phyloP scores from a whole-genome alignment of 208 protist genomes.

The Trypanosomatidae sp. region DNA sequence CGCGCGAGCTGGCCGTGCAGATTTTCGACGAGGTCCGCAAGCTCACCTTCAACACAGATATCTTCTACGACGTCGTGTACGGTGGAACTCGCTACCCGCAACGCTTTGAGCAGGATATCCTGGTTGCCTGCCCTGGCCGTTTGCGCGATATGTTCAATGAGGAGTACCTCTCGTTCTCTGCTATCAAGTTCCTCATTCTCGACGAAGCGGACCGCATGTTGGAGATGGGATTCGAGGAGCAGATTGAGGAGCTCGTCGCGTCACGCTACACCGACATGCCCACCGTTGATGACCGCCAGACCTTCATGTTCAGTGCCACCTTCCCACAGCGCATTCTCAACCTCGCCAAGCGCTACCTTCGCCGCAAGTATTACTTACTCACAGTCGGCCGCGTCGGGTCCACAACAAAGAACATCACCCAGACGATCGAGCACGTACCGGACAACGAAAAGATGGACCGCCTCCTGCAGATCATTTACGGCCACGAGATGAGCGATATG shows the following conservation, averaged over 20 bases:
- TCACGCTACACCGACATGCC: constrained; percentile 94
- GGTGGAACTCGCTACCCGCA: constrained; percentile 94
- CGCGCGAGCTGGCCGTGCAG: constrained; percentile 95
- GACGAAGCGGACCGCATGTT: constrained; percentile 99
- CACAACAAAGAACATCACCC: constrained; percentile 96
- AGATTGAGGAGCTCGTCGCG: constrained; percentile 98
- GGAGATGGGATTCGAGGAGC: constrained; percentile 99
- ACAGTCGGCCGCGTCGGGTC: constrained; percentile 98
- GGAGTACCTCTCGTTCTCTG: constrained; percentile 75
- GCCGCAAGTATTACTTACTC: constrained; percentile 96
- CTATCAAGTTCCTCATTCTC: constrained; percentile 94
- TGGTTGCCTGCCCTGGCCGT: constrained; percentile 91
- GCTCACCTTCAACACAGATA: constrained; percentile 94
- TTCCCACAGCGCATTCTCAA: constrained; percentile 98
- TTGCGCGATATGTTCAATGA: constrained; percentile 90
- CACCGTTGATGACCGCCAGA: constrained; percentile 94
- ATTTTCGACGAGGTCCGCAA: constrained; percentile 97
- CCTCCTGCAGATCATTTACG: constrained; percentile 75
- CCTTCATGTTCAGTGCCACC: constrained; percentile 99
- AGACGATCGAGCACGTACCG: constrained; percentile 83
- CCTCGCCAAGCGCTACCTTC: constrained; percentile 97
- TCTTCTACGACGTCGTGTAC: constrained; percentile 96
- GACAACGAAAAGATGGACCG: constrained; percentile 76
- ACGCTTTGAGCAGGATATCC: constrained; percentile 96
- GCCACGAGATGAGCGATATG: constrained; percentile 77